phyloP scores from a whole-genome alignment of 2,329 filamentous ascomycete genomes.

The Plectosphaerella sp. region DNA sequence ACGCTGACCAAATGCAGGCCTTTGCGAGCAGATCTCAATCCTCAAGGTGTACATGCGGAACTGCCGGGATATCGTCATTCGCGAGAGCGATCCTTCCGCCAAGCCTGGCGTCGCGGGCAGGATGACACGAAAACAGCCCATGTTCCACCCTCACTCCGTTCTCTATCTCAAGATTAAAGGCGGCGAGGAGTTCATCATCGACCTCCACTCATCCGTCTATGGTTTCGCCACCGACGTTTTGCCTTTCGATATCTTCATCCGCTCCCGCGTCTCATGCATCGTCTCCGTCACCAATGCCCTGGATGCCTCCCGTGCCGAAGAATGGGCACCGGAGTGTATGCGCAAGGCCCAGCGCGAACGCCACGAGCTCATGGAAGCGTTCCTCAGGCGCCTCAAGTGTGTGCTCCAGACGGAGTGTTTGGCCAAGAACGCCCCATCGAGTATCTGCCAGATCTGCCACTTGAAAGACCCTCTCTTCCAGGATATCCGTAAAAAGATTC shows the following conservation, averaged over 20 bases:
- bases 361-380: not conserved
- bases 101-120: not conserved
- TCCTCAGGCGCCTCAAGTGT: not conserved
- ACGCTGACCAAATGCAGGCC: constrained; percentile 1
- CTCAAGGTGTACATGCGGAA: constrained; percentile 9
- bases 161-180: constrained; percentile 5
- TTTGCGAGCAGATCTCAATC: constrained; percentile 8
- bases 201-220: constrained; percentile 6
- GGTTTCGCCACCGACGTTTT: constrained; percentile 4
- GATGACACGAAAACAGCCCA: constrained; percentile 8
- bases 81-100: not conserved
- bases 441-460: constrained; percentile 1
- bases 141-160: constrained; percentile 12
- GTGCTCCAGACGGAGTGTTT: not conserved
- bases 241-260: constrained; percentile 3
- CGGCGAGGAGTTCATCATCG: constrained; percentile 5
- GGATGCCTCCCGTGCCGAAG: not conserved
- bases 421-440: not conserved
- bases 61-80: constrained; percentile 1
- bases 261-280: constrained; percentile 3
- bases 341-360: constrained; percentile 3
- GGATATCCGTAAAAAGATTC: too few relatives aligned
- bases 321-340: constrained; percentile 3
- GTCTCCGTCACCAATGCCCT: not conserved
- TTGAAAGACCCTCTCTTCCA: not conserved